Base-by-base conservation (phyloP, 176 grass and related monocot genomes). In the Oryza longistaminata region DNA sequence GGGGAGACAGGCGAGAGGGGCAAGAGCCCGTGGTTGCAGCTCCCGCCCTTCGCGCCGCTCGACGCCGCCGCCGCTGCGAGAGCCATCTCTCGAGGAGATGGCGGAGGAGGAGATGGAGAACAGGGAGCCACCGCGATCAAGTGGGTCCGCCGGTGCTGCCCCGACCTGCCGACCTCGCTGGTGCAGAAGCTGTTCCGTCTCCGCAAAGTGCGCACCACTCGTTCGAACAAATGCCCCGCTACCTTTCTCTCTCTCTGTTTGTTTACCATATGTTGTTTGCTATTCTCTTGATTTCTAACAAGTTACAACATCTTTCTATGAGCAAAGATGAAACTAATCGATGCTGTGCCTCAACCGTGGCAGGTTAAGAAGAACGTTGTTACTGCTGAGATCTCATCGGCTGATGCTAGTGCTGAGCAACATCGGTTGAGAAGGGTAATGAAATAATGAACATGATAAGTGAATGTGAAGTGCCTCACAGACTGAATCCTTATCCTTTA, bases 71-170 rank as follows among this genome's bases (percentile, higher is more conserved):
- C 85, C 27, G 58, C 49, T 6, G 88, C 86, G 7, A 81, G 75
- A 81, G 89, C 81, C 77, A 77, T 93, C 46, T 85, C 66, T 21
- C 66, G 86, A 5, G 76, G 71, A 33, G 49, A 24, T 35, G 22
- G 26, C 15, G 76, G 70, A 72, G 84, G 49, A 62, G 87, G 55
- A 0, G 12, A 17, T 29, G 61, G 69, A 10, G 55, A 53, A 53
- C 50, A 19, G 16, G 16, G 61, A 40, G 82, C 12, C 0, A 94
- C 90, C 15, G 95, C 91, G 13, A 75, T 98, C 68, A 92, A 53
- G 29, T 95, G 95, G 95, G 87, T 95, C 13, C 89, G 91, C 9
- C 95, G 91, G 14, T 98, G 93, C 87, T 95, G 93, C 83, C 93
- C 93, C 2, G 24, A 93, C 44, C 48, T 98, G 22, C 95, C 95